phyloP scores from a whole-genome alignment of 2,329 filamentous ascomycete genomes.

The Exophiala phaeomuriformis region DNA sequence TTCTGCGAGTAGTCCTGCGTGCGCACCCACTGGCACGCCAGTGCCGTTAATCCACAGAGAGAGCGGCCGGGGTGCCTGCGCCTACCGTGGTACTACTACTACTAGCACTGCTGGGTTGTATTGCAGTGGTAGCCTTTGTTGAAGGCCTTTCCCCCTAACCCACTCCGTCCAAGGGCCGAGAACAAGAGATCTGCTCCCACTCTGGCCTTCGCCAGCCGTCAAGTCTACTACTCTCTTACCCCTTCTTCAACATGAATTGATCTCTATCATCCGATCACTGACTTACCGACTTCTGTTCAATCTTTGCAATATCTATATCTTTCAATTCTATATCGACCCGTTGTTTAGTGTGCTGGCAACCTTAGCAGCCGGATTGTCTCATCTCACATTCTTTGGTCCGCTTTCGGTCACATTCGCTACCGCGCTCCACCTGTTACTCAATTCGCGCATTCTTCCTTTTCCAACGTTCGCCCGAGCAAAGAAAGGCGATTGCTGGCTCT shows the following conservation, averaged over 20 bases:
- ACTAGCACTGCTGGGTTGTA: not conserved
- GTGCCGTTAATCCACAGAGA: too few relatives aligned
- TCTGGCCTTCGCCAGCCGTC: slow-evolving; percentile 5
- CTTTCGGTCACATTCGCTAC: slow-evolving; percentile 12
- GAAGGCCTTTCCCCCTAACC: slow-evolving; percentile 1
- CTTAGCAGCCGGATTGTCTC: not conserved
- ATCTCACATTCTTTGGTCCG: slow-evolving; percentile 21
- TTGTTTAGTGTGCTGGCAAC: not conserved
- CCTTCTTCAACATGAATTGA: not conserved
- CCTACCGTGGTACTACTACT: not conserved
- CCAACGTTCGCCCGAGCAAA: not conserved
- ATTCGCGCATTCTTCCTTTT: slow-evolving; percentile 7
- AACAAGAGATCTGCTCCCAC: slow-evolving; percentile 15
- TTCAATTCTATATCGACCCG: slow-evolving; percentile 1
- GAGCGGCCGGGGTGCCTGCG: not conserved
- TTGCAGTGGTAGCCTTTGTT: slow-evolving; percentile 2
- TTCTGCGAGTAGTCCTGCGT: too few relatives aligned
- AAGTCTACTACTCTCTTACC: slow-evolving; percentile 2
- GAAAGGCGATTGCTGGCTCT: not conserved
- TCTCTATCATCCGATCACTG: not conserved
- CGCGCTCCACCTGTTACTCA: slow-evolving; percentile 2
- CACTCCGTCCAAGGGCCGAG: slow-evolving; percentile 6
- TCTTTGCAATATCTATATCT: slow-evolving; percentile 9
- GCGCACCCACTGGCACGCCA: too few relatives aligned
- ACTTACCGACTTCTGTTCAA: slow-evolving; percentile 15